Conservation (phyloP, 163 green algal genomes). For the Coccomyxa subellipsoidea region DNA sequence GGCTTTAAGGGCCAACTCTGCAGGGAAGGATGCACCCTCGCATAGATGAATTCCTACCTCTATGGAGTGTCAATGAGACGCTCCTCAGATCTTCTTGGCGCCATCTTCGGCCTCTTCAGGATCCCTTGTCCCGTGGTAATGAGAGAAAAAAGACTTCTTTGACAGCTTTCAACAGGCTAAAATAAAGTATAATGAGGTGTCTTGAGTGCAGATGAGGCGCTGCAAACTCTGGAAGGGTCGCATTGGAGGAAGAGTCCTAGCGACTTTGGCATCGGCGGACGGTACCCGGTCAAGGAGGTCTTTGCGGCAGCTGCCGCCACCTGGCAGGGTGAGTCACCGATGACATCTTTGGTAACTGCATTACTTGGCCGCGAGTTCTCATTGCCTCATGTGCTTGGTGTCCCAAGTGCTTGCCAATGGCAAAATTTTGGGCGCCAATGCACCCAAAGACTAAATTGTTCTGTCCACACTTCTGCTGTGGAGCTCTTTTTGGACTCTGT, state of each 20-base stretch:
- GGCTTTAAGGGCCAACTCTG: neutral
- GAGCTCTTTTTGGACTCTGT: no score
- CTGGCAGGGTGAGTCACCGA: slow-evolving; percentile 40
- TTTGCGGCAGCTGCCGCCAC: slow-evolving; percentile 42
- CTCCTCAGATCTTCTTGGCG: neutral
- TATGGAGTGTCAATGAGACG: neutral
- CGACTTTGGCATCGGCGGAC: slow-evolving; percentile 54
- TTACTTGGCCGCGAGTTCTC: neutral
- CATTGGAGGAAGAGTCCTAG: slow-evolving; percentile 54
- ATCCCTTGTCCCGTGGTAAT: no score
- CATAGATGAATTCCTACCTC: neutral
- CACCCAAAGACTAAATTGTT: no score
- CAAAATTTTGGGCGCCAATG: no score
- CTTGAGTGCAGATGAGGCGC: neutral
- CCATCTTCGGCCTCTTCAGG: no score
- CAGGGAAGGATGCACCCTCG: neutral
- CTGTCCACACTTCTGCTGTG: no score
- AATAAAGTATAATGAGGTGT: neutral
- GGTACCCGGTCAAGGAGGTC: slow-evolving; percentile 54
- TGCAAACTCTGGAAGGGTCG: neutral
- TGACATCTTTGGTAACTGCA: neutral
- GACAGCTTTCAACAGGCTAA: neutral
- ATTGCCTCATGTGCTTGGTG: no score
- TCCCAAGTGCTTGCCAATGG: no score
- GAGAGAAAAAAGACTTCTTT: no score